Base-by-base conservation (phyloP, 257 asterid genomes). In the Solanum ossicruentum region DNA sequence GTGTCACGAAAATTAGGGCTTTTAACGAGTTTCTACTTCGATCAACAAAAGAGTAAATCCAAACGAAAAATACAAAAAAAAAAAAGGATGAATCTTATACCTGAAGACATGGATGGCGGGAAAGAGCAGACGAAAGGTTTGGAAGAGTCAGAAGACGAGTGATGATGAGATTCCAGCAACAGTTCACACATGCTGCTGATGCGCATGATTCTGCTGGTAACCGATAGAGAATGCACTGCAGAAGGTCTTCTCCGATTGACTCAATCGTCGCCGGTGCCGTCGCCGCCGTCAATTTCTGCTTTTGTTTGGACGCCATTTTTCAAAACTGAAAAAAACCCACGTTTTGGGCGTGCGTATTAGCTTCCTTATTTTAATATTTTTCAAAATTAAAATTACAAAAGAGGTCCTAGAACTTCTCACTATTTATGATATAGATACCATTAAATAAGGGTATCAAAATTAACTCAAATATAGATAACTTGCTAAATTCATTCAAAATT, bases 161-260 rank as follows among this genome's bases (percentile, higher is more conserved):
- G 93, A 93, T 91, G 80, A 92, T 75, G 67, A 91, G 85, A 85
- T 87, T 94, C 99, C 99, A 96, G 15, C 90, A 89, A 86, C 92
- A 95, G 93, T 85, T 90, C 69, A 96, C 99, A 84, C 98, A 96
- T 7, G 97, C 93, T 15, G 98, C 98, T 79, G 92, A 86, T 39
- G 98, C 95, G 83, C 93, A 96, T n/a, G 92, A 85, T 21, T 26
- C 5, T 8, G 98, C 99, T 36, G 99, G 95, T 61, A 96, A 89
- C 77, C 94, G 91, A 63, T 87, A 82, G 43, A 94, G 89, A 82
- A 94, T 87, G 88, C 89, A 92, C 66, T 86, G 89, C n/a, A 93
- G 67, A 21, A 94, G 89, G 86, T 96, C 99, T 39, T 91, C 89
- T 32, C 93, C 95, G 80, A 96, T 72, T 85, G 86, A 90, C 13